Conservation (phyloP, 2,329 filamentous ascomycete species). For the Tolypocladium capitatum region DNA sequence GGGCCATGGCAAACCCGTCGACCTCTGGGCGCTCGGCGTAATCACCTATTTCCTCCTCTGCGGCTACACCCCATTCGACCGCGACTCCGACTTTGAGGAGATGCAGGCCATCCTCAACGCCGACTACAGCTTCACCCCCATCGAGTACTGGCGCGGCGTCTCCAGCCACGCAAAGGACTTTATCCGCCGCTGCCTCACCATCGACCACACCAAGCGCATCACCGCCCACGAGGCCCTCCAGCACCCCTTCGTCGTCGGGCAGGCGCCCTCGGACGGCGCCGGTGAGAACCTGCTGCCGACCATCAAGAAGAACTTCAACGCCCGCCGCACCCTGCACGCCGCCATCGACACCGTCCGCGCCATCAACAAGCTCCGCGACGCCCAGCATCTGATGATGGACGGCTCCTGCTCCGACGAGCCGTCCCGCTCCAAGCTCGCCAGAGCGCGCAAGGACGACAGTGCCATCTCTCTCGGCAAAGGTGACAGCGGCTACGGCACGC, state of each 20-base stretch:
- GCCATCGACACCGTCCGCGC: constrained; percentile 59
- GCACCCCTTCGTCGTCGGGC: constrained; percentile 50
- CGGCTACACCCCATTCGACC: constrained; percentile 95
- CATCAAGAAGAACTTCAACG: constrained; percentile 65
- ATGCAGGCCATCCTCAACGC: constrained; percentile 98
- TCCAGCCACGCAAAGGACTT: constrained; percentile 79
- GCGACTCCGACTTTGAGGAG: constrained; percentile 94
- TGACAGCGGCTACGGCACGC: constrained; percentile 38
- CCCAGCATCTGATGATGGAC: constrained; percentile 48
- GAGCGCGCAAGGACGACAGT: constrained; percentile 28
- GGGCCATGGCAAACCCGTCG: constrained; percentile 93
- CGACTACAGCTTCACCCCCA: constrained; percentile 87
- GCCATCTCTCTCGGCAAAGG: constrained; percentile 26
- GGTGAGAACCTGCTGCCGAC: constrained; percentile 53
- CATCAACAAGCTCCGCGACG: constrained; percentile 57
- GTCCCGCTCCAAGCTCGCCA: constrained; percentile 16
- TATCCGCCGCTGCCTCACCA: constrained; percentile 80
- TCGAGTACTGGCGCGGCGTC: constrained; percentile 94
- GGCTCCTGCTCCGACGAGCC: constrained; percentile 42
- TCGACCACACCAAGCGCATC: constrained; percentile 77
- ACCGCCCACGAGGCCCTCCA: constrained; percentile 70
- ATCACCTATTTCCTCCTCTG: constrained; percentile 98
- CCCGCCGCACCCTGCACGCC: constrained; percentile 52
- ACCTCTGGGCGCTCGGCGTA: constrained; percentile 95
- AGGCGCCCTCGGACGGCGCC: constrained; percentile 29